A percentile compares a stretch with the other conserved stretches of the same genome.
These are phyloP conservation scores for Sporothrix mexicana DNA, from an alignment of 2,329 filamentous ascomycete genomes.

Conservation along the genomic window DNA sequence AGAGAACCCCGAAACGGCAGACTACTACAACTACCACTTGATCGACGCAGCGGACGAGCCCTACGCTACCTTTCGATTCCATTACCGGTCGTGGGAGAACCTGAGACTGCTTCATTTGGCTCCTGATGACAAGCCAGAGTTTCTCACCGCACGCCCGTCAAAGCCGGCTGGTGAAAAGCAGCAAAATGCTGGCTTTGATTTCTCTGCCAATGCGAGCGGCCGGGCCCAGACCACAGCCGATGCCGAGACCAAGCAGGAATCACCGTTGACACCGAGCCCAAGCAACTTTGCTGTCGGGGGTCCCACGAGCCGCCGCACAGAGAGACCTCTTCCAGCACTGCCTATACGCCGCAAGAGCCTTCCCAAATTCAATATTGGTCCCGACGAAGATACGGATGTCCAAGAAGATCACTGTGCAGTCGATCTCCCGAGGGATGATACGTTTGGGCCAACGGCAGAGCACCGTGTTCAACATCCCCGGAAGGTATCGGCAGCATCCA, in stretches of 20 bases:
- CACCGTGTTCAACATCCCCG: neutral
- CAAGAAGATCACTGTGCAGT: neutral
- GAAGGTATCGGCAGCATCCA: neutral
- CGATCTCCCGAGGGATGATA: neutral
- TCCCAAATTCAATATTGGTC: no score
- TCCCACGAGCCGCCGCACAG: neutral
- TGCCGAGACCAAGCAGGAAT: neutral
- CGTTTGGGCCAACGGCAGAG: neutral
- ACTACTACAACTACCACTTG: constrained; percentile 60
- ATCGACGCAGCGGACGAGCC: constrained; percentile 58
- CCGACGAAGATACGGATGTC: neutral
- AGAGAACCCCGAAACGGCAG: constrained; percentile 56
- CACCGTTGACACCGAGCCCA: neutral
- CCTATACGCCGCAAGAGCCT: neutral
- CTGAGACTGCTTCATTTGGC: constrained; percentile 57
- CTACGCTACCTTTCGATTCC: constrained; percentile 60
- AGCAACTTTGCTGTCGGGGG: neutral
- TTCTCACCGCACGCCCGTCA: neutral
- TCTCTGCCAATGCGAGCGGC: neutral
- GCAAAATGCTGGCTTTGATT: constrained; percentile 54
- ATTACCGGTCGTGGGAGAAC: constrained; percentile 60
- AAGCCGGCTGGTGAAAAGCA: constrained; percentile 66
- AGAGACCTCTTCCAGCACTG: constrained; percentile 13
- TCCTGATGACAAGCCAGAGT: constrained; percentile 40
- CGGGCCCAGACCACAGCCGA: no score